These are phyloP conservation scores for Eucalyptus sp. DNA, from an alignment of 345 rosid genomes.

Conservation along the genomic window DNA sequence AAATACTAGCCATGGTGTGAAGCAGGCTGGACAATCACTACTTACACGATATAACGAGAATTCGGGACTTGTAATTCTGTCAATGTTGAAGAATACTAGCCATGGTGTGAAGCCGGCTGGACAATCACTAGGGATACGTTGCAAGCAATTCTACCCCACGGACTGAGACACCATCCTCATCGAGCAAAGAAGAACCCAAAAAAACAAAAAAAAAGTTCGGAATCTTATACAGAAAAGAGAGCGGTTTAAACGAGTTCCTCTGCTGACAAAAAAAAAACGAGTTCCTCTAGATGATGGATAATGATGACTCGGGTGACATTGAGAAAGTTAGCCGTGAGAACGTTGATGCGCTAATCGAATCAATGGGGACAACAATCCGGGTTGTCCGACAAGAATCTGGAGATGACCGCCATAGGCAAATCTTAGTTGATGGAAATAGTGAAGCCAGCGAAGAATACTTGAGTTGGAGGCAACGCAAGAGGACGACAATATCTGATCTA, in stretches of 20 bases:
- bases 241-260: not conserved
- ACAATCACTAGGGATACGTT: not conserved
- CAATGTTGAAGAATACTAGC: too few relatives aligned
- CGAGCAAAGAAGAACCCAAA: too few relatives aligned
- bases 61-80: too few relatives aligned
- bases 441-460: not conserved
- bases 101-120: too few relatives aligned
- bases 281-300: not conserved
- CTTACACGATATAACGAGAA: too few relatives aligned
- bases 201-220: fast-evolving
- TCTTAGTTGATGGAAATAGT: not conserved
- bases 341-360: not conserved
- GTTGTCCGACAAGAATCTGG: not conserved
- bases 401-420: fast-evolving
- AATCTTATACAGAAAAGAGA: not conserved
- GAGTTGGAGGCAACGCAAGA: not conserved
- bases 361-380: fast-evolving
- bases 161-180: too few relatives aligned
- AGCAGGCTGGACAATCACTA: not conserved
- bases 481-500: fast-evolving
- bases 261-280: too few relatives aligned
- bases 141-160: not conserved
- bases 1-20: not conserved
- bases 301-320: not conserved
- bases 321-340: not conserved